Evolutionary conservation across 163 green algal genomes (phyloP).

Genomic region (Volvox carteri): DNA sequence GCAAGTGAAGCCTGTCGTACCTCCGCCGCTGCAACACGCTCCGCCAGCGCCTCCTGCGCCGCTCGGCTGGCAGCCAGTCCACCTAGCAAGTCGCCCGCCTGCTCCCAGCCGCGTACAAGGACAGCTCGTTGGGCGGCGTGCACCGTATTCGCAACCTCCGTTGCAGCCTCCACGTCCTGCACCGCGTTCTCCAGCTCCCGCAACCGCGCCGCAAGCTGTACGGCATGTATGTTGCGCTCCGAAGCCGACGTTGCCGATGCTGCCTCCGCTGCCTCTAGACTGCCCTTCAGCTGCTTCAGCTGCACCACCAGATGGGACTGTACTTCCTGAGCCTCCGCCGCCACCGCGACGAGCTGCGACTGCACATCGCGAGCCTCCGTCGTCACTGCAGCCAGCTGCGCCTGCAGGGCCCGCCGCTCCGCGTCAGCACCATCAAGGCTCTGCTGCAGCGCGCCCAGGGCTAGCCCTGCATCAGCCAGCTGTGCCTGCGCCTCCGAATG

Average conservation of each 20-base stretch:
- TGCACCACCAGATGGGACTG: no score
- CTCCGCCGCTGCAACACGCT: not conserved
- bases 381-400: not conserved
- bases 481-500: not conserved
- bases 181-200: not conserved
- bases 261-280: no score
- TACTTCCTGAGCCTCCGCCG: no score
- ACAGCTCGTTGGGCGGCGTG: not conserved
- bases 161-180: not conserved
- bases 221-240: no score
- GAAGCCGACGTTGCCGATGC: no score
- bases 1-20: not conserved
- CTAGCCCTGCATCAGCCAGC: not conserved
- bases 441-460: not conserved
- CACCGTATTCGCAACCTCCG: not conserved
- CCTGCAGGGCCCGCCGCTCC: not conserved
- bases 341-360: no score
- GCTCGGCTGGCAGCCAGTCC: not conserved
- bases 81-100: not conserved
- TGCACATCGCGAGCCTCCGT: not conserved
- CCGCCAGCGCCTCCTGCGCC: not conserved
- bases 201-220: not conserved
- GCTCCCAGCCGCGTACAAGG: not conserved
- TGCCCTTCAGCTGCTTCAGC: no score
- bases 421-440: conserved; percentile 3